Evolutionary conservation across 371 early-diverging fungal species (phyloP), one percentile per base, ranked within the genome.

Genomic region (Mortierella sp.): DNA sequence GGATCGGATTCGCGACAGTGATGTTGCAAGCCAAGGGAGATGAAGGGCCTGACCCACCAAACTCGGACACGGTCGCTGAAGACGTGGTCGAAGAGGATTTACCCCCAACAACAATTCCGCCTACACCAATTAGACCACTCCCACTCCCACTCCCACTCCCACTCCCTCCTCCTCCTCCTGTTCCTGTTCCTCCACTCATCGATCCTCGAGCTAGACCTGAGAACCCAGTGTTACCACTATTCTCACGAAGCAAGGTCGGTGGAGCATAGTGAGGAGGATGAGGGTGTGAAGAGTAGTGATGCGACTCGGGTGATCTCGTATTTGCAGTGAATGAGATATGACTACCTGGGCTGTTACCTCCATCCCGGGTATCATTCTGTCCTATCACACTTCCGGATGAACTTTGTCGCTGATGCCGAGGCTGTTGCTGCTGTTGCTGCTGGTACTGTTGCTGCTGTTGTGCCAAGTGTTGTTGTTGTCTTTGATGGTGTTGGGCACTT

Each of bases 381-480:
- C 71, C 59, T 1, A 59, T 26, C 3, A 59, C 1, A 28, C 25
- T 56, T 23, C 70, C 75, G 1, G 62, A 46, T 1, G 61, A 53
- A 9, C 37, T 56, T 7, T 61, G 65, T 30, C 68, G 72, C 55
- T 76, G 68, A 26, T 25, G 56, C 51, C 30, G 28, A 16, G 25
- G 29, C 9, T 72, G 72, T 55, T 76, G 68, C 43, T 25, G 56
- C 51, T 57, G 57, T n/a, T 57, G 29, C 18, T 30, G 37, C 29
- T 75, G 75, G 14, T 76, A 68, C 61, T 76, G 77, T 16, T 30
- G 37, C 29, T 75, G 75, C 15, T 76, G 72, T 57, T 76, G 77
- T 16, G 29, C 64, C 37, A 37, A 37, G 9, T 37, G 9, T 14
- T 30, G 37, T 57, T 75, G 75, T n/a, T 76, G 72, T 47, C 68